Base-by-base conservation (phyloP, 306 rosid genomes). In the Purshia tridentata region DNA sequence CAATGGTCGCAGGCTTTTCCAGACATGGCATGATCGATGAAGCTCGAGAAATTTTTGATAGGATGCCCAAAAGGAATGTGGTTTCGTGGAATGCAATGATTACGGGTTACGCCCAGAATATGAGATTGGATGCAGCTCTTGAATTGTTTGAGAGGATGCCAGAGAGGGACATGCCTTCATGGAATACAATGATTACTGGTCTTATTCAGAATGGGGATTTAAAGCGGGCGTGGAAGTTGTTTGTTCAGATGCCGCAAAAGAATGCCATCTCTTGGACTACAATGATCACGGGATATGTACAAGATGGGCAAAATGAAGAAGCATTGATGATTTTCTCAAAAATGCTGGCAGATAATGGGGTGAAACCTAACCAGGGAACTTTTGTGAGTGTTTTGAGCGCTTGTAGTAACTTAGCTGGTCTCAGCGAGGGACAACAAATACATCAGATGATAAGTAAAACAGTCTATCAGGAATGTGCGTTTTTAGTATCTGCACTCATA, bases 81-180 rank as follows among this genome's bases (percentile, higher is more conserved):
- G 86, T 85, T 23, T 85, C 86, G 0, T 85, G 89, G 89, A 85
- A 85, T 42, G 81, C 85, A 4, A 82, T 85, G 72, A 61, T 85
- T 39, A 80, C 84, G 0, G 86, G 89, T 6, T 82, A 82, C 66
- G 77, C 84, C 0, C 84, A 74, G 39, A 82, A 80, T 72, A 59
- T 52, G 79, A 78, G 77, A 57, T 52, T 85, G 72, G 73, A 71
- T 9, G 79, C 74, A 75, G 89, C 89, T 12, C 62, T 80, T 18
- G 75, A 77, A 53, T 67, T 85, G 77, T 85, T 85, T 75, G 79
- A 80, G 73, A 73, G 56, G 73, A 85, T 85, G 86, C 86, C 86
- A 0, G 72, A 77, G 76, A 85, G 86, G 71, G 84, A 85, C 66
- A 35, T 80, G 73, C 72, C 86, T 57, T 85, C 89, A 10, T 85